phyloP scores from a whole-genome alignment of 2,329 filamentous ascomycete species.

The Diaporthe helianthi region DNA sequence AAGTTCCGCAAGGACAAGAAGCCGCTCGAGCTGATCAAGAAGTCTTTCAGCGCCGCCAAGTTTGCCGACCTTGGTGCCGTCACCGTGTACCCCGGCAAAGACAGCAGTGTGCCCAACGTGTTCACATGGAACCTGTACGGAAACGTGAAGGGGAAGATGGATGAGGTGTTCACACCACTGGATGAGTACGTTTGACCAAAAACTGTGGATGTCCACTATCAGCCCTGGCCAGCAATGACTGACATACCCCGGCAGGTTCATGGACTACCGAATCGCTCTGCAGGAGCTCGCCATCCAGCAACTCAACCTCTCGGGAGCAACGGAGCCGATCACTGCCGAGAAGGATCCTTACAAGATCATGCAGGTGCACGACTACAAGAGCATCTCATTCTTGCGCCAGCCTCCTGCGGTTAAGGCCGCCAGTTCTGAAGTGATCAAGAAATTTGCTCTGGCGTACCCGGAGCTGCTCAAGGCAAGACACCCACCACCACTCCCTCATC shows the following conservation, averaged over 20 bases:
- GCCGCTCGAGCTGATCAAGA: constrained; percentile 70
- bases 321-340: constrained; percentile 73
- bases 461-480: constrained; percentile 72
- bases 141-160: constrained; percentile 79
- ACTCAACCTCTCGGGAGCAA: constrained; percentile 74
- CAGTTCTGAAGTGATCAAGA: constrained; percentile 79
- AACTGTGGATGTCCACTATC: too few relatives aligned
- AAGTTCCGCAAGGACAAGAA: constrained; percentile 83
- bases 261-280: constrained; percentile 86
- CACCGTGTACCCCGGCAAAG: constrained; percentile 68
- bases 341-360: constrained; percentile 88
- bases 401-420: constrained; percentile 78
- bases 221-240: background rate
- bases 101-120: constrained; percentile 55
- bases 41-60: constrained; percentile 70
- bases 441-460: constrained; percentile 84
- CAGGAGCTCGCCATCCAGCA: constrained; percentile 75
- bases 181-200: constrained; percentile 68
- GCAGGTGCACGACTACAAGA: constrained; percentile 93
- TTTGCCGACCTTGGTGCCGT: constrained; percentile 84
- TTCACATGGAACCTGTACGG: constrained; percentile 96
- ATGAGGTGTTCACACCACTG: constrained; percentile 80
- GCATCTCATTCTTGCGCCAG: constrained; percentile 84
- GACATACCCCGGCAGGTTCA: constrained; percentile 65
- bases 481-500: background rate